Conservation (phyloP, 1,284 basidiomycete genomes). For the Cutaneotrichosporon curvatum region DNA sequence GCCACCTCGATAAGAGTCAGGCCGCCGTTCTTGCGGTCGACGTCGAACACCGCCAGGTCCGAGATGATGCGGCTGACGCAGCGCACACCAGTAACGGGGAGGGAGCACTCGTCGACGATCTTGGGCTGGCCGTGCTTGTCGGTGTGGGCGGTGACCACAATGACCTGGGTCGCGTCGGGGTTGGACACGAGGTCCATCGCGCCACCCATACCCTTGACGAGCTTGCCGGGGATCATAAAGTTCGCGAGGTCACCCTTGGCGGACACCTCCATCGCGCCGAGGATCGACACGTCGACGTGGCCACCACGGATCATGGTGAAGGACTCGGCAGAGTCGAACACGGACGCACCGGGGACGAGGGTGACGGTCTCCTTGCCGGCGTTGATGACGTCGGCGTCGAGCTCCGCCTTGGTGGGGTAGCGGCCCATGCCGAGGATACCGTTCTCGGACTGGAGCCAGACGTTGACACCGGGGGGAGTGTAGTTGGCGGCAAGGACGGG, state of each 20-base stretch:
- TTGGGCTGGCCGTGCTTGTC: slow-evolving; percentile 87
- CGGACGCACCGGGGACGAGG: slow-evolving; percentile 79
- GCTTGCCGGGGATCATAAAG: slow-evolving; percentile 94
- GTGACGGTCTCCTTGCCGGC: slow-evolving; percentile 96
- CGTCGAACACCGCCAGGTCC: slow-evolving; percentile 80
- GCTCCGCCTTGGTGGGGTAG: slow-evolving; percentile 74
- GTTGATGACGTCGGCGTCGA: slow-evolving; percentile 93
- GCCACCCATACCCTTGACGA: slow-evolving; percentile 86
- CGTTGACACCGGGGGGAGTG: slow-evolving; percentile 66
- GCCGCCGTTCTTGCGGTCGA: slow-evolving; percentile 61
- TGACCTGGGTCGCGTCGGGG: slow-evolving; percentile 67
- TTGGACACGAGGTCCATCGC: slow-evolving; percentile 95
- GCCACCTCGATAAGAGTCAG: slow-evolving; percentile 75
- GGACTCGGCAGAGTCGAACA: slow-evolving; percentile 58
- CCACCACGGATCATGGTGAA: slow-evolving; percentile 96
- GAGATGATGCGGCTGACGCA: slow-evolving; percentile 87
- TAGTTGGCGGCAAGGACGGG: slow-evolving; percentile 87
- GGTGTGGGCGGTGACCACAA: slow-evolving; percentile 48
- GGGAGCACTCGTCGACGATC: slow-evolving; percentile 69
- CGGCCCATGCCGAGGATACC: slow-evolving; percentile 93
- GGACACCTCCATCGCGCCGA: slow-evolving; percentile 86
- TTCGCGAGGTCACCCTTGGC: slow-evolving; percentile 87
- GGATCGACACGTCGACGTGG: slow-evolving; percentile 88
- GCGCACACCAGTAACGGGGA: slow-evolving; percentile 80
- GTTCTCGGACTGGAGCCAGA: slow-evolving; percentile 93